Conservation (phyloP, 371 early-diverging fungal genomes). For the Syncephalastrum contaminatum region DNA sequence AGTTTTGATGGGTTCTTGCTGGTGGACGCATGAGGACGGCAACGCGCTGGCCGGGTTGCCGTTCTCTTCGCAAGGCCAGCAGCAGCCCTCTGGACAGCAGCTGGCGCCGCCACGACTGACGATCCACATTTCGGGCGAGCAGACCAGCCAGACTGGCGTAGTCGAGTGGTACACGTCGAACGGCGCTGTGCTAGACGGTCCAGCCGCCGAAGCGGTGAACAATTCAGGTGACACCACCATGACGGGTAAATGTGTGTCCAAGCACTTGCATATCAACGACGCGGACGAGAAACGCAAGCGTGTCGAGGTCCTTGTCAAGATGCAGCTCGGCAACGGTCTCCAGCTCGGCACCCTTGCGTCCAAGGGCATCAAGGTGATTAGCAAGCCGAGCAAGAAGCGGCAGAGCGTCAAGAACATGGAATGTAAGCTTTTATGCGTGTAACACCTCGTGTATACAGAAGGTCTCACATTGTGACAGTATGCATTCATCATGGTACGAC, state of each 20-base stretch:
- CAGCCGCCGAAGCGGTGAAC: slow-evolving; percentile 13
- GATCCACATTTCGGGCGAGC: slow-evolving; percentile 34
- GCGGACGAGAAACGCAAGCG: slow-evolving; percentile 81
- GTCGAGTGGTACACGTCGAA: slow-evolving; percentile 31
- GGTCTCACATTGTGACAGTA: slow-evolving; percentile 35
- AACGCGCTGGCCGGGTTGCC: too few species aligned
- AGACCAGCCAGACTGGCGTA: slow-evolving; percentile 25
- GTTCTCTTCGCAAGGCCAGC: too few species aligned
- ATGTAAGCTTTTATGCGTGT: slow-evolving; percentile 33
- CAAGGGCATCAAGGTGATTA: slow-evolving; percentile 83
- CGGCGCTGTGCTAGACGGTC: slow-evolving; percentile 24
- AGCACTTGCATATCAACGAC: slow-evolving; percentile 82
- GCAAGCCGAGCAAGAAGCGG: slow-evolving; percentile 84
- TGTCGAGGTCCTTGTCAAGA: slow-evolving; percentile 71
- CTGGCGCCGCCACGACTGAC: slow-evolving; percentile 26
- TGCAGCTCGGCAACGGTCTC: slow-evolving; percentile 62
- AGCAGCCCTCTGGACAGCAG: neutral
- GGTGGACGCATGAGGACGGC: slow-evolving; percentile 42
- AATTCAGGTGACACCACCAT: slow-evolving; percentile 37
- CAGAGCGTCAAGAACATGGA: slow-evolving; percentile 86
- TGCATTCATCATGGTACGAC: slow-evolving; percentile 85
- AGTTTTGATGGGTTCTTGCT: slow-evolving; percentile 59
- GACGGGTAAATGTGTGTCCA: slow-evolving; percentile 75
- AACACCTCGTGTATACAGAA: neutral
- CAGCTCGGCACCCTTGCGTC: slow-evolving; percentile 68